Conservation (phyloP, 192 early-diverging fungal genomes). For the Backusella luteola region DNA sequence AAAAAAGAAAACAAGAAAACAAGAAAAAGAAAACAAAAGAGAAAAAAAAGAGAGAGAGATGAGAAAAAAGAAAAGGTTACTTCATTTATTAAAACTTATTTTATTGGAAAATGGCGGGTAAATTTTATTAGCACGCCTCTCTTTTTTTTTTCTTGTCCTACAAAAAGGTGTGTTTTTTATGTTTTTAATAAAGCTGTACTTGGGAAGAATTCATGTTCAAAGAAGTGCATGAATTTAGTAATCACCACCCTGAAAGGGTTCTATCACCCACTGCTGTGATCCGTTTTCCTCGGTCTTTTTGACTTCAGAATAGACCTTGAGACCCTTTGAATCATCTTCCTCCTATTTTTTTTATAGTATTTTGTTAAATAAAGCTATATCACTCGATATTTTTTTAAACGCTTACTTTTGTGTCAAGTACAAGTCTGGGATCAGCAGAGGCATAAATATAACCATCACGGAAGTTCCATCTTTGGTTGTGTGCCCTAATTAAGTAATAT, state of each 20-base stretch:
- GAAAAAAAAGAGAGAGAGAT: neutral
- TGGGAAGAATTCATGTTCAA: neutral
- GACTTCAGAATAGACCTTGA: neutral
- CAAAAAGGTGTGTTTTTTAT: neutral
- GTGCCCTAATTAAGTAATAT: conserved; percentile 21
- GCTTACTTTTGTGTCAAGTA: conserved; percentile 30
- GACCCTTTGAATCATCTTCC: neutral
- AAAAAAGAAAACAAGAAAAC: neutral
- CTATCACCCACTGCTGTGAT: conserved; percentile 8
- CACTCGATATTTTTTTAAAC: neutral
- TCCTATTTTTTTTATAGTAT: neutral
- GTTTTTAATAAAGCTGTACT: neutral
- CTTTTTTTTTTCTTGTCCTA: neutral
- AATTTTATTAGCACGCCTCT: neutral
- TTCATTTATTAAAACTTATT: conserved; percentile 2
- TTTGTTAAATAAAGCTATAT: neutral
- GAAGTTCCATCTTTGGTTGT: conserved; percentile 31
- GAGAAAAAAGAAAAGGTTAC: neutral
- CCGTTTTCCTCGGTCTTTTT: conserved; percentile 1
- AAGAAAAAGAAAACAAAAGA: neutral
- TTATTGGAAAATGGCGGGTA: conserved; percentile 12
- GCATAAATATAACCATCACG: conserved; percentile 30
- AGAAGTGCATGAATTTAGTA: neutral
- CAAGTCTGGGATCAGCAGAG: conserved; percentile 28
- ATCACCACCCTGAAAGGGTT: neutral